Conservation (phyloP, 176 grass and related monocot genomes). For the Rhynchospora pubera region DNA sequence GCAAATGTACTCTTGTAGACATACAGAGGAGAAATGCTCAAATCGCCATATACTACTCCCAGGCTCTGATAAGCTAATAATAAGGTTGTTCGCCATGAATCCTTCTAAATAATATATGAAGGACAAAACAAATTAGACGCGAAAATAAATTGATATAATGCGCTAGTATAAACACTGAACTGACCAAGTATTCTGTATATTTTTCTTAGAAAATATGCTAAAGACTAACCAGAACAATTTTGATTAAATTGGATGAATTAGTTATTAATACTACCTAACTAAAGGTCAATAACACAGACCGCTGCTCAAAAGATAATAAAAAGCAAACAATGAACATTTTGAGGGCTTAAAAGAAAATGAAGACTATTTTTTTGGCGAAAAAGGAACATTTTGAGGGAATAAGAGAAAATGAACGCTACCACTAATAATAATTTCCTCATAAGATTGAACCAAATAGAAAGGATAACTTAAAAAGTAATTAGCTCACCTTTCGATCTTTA, state of each 20-base stretch:
- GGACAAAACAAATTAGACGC: not conserved
- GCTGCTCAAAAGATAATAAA: too few relatives aligned
- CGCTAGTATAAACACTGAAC: not conserved
- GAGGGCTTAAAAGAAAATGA: too few relatives aligned
- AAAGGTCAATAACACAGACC: not conserved
- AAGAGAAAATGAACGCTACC: not conserved
- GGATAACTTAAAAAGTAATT: not conserved
- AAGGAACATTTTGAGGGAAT: not conserved
- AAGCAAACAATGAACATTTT: too few relatives aligned
- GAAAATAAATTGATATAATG: not conserved
- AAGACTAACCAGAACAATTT: not conserved
- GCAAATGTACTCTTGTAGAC: conserved; percentile 97
- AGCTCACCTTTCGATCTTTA: not conserved
- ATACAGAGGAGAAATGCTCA: conserved; percentile 93
- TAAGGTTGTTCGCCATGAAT: conserved; percentile 82
- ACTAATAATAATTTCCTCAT: not conserved
- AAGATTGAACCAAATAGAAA: not conserved
- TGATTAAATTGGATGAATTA: not conserved
- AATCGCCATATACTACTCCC: conserved; percentile 89
- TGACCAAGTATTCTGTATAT: not conserved
- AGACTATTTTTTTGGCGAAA: too few relatives aligned
- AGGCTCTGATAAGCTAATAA: conserved; percentile 94
- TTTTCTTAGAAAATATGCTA: not conserved
- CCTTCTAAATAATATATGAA: conserved; percentile 44
- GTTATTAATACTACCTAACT: not conserved